Evolutionary conservation across 2,329 filamentous ascomycete genomes (phyloP), one percentile per base, ranked within the genome.

Genomic region (Elsinoe necatrix): DNA sequence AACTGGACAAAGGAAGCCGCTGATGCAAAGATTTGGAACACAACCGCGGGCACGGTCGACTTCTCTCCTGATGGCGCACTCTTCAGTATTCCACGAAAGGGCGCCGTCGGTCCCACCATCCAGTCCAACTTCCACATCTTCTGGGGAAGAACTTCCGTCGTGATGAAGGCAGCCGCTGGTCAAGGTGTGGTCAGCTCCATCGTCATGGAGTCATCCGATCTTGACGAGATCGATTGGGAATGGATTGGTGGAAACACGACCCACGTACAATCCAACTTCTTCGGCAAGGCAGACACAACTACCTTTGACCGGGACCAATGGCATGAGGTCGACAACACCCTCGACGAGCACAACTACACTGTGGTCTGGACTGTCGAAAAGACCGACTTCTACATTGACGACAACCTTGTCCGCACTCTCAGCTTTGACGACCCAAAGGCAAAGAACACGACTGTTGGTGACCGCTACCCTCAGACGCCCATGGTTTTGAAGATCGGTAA

Each of bases 181-280:
- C 74, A 73, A 6, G 90, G 90, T 54, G 84, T 95, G 61, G 81
- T 95, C 64, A 89, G 84, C 65, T 80, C 87, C 60, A 84, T 95
- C 66, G 91, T 95, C 68, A 79, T 92, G 70, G 78, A 93, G 62
- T 92, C 86, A 52, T 86, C 93, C 63, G 85, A 90, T 64, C 77
- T 93, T 12, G 90, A 95, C 68, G 89, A 95, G 72, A 84, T 95
- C 39, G 90, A 95, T 67, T 92, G 88, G 81, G 88, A 93, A 67
- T 87, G 88, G 66, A 78, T 89, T 58, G 88, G 88, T 45, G 78
- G 78, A 57, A 84, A 88, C 66, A 71, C 74, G 56, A 80, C 76
- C 14, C 72, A 77, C 27, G 85, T 81, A 7, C 78, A 85, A 62
- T 85, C 81, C 63, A 92, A 92, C 74, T 92, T 84, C 72, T 89